A percentile compares a stretch with the other conserved stretches of the same genome.
phyloP scores from a whole-genome alignment of 139 green algal species.

The Nannochloris sp. region DNA sequence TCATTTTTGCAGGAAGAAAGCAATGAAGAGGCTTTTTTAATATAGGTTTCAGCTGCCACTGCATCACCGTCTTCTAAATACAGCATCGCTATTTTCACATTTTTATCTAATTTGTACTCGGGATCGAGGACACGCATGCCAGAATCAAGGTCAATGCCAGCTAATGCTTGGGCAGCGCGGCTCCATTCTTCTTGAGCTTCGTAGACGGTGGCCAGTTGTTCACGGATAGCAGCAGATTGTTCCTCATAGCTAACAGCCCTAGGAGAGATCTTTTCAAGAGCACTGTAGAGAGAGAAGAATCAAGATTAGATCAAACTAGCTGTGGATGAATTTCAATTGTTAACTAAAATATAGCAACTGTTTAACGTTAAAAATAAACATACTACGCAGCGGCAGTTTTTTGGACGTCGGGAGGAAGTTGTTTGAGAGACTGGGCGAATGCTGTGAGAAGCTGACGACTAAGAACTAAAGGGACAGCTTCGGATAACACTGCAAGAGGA shows the following conservation, averaged over 20 bases:
- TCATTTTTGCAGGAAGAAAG: slow-evolving; percentile 65
- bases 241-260: slow-evolving; percentile 84
- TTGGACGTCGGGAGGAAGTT: slow-evolving; percentile 49
- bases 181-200: slow-evolving; percentile 80
- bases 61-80: slow-evolving; percentile 91
- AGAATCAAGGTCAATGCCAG: slow-evolving; percentile 87
- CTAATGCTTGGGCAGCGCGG: slow-evolving; percentile 74
- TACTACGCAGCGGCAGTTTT: slow-evolving; percentile 64
- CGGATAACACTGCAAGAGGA: slow-evolving; percentile 62
- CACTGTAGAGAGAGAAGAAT: slow-evolving; percentile 31
- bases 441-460: slow-evolving; percentile 58
- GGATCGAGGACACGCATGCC: slow-evolving; percentile 51
- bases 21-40: slow-evolving; percentile 86
- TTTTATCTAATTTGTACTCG: slow-evolving; percentile 80
- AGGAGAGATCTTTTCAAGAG: slow-evolving; percentile 64
- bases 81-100: slow-evolving; percentile 92
- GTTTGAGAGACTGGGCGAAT: slow-evolving; percentile 52
- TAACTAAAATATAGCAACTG: neutral
- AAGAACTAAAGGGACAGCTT: slow-evolving; percentile 74
- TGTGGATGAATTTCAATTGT: neutral
- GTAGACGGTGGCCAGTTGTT: slow-evolving; percentile 50
- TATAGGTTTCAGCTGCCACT: slow-evolving; percentile 82
- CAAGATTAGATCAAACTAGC: neutral
- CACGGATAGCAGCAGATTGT: slow-evolving; percentile 46
- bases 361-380: slow-evolving; percentile 14